Evolutionary conservation across 768 basidiomycete species (phyloP).

Genomic region (Calocybe cyanea): DNA sequence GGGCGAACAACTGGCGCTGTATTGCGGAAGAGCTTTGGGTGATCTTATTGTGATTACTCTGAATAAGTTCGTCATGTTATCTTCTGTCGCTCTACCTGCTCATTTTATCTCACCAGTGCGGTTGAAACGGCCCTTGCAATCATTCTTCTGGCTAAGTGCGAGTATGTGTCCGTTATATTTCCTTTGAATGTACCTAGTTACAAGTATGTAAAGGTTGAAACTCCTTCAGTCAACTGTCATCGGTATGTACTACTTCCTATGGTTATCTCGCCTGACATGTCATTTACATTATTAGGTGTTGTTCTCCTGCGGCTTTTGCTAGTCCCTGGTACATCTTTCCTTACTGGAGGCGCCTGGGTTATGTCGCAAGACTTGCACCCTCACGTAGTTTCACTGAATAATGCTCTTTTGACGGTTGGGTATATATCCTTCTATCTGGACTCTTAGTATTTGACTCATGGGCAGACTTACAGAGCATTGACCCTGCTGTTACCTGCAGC

Average conservation of each 20-base stretch:
- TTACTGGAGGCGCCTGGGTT: conserved; percentile 62
- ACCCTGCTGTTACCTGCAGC: conserved; percentile 60
- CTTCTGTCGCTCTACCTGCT: neutral
- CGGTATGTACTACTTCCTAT: conserved; percentile 31
- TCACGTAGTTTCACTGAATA: conserved; percentile 63
- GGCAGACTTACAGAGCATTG: conserved; percentile 46
- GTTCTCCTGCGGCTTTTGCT: conserved; percentile 68
- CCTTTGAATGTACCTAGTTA: neutral
- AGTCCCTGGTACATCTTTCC: conserved; percentile 63
- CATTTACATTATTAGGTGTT: conserved; percentile 40
- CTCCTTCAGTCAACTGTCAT: conserved; percentile 66
- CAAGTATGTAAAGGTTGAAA: conserved; percentile 53
- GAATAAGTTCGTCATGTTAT: conserved; percentile 36
- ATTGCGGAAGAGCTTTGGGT: conserved; percentile 45
- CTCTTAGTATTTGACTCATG: neutral
- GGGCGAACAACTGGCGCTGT: conserved; percentile 47
- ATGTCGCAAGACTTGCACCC: conserved; percentile 65
- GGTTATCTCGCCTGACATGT: neutral
- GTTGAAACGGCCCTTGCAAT: conserved; percentile 50
- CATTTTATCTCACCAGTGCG: conserved; percentile 25
- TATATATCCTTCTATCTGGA: conserved; percentile 21
- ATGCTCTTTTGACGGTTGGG: conserved; percentile 66
- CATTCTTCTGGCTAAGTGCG: conserved; percentile 41
- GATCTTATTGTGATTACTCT: conserved; percentile 48
- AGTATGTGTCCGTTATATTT: conserved; percentile 30